Conservation (phyloP, 805 yeast genomes). For the Kodamaea laetipori region DNA sequence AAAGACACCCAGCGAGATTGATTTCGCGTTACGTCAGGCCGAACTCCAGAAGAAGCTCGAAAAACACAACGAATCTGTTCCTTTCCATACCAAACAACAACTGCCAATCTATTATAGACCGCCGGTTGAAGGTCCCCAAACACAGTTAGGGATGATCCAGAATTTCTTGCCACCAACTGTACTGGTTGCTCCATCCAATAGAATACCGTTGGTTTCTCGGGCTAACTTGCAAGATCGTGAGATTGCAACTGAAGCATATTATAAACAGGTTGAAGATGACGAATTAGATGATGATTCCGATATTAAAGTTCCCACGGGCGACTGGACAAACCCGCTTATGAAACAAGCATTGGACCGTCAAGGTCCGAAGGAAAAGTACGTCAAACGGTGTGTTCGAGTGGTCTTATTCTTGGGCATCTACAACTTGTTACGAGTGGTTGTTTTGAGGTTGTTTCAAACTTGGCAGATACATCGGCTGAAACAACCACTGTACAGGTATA, state of each 20-base stretch:
- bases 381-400: not conserved
- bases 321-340: slow-evolving; percentile 47
- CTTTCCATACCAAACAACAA: slow-evolving; percentile 6
- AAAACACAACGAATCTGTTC: not conserved
- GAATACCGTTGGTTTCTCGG: slow-evolving; percentile 3
- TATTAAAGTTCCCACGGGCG: slow-evolving; percentile 19
- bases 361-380: slow-evolving; percentile 2
- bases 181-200: slow-evolving; percentile 5
- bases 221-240: slow-evolving; percentile 1
- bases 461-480: slow-evolving; percentile 3
- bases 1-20: slow-evolving; percentile 10
- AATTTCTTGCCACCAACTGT: slow-evolving; percentile 26
- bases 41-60: not conserved
- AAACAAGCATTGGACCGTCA: slow-evolving; percentile 48
- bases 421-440: not conserved
- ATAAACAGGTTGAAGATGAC: slow-evolving; percentile 8
- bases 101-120: slow-evolving; percentile 35
- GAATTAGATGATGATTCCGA: slow-evolving; percentile 10
- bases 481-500: slow-evolving; percentile 4
- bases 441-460: not conserved
- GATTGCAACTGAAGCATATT: not conserved
- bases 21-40: slow-evolving; percentile 8
- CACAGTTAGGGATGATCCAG: slow-evolving; percentile 27
- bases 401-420: not conserved
- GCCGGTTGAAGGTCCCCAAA: slow-evolving; percentile 27